These are phyloP conservation scores for Miamiensis avidus DNA, from an alignment of 169 alveolate genomes.

Conservation along the genomic window DNA sequence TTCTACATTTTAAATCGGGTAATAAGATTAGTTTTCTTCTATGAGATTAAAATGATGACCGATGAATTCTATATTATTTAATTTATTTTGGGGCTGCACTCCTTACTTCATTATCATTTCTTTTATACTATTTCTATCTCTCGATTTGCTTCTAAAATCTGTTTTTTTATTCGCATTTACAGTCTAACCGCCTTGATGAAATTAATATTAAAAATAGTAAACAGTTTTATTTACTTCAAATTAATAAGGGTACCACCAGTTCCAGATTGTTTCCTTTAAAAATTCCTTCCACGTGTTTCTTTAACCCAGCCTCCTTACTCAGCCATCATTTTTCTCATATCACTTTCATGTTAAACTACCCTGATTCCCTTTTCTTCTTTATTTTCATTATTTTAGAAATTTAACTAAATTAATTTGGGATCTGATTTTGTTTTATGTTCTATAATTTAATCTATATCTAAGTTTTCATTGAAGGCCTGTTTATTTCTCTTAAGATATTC, in stretches of 20 bases:
- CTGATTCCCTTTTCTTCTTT: neutral
- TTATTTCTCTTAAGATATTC: neutral
- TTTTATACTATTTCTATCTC: neutral
- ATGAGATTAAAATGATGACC: neutral
- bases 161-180: neutral
- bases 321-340: neutral
- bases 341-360: neutral
- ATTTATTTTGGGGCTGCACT: neutral
- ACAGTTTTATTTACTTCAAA: too few relatives aligned
- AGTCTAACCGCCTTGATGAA: neutral
- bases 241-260: neutral
- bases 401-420: neutral
- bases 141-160: neutral
- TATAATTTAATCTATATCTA: neutral
- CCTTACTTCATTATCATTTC: neutral
- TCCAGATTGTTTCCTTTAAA: neutral
- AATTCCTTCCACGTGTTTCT: neutral
- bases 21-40: too few relatives aligned
- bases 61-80: too few relatives aligned
- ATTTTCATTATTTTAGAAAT: too few relatives aligned
- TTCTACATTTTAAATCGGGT: neutral
- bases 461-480: neutral
- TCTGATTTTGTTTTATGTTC: neutral
- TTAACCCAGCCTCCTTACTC: neutral
- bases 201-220: too few relatives aligned